These are phyloP conservation scores for Zasmidium angulare DNA, from an alignment of 2,329 filamentous ascomycete species.

Conservation along the genomic window DNA sequence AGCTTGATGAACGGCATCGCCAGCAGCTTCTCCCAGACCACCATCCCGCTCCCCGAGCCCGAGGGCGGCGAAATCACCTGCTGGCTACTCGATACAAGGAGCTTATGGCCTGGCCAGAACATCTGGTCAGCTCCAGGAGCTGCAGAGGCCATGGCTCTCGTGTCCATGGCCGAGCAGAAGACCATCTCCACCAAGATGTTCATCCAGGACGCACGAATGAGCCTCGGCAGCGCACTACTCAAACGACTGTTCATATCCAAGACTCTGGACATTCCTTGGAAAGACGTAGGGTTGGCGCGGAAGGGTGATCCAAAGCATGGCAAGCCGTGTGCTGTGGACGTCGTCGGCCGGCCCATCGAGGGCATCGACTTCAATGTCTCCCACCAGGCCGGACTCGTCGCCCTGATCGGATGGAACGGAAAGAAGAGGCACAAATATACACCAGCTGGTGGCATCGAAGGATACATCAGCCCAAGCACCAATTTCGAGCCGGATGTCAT, in stretches of 20 bases:
- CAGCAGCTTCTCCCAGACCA: slow-evolving; percentile 15
- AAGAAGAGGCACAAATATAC: slow-evolving; percentile 27
- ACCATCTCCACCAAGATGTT: slow-evolving; percentile 56
- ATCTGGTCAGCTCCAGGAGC: slow-evolving; percentile 45
- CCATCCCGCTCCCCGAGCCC: slow-evolving; percentile 10
- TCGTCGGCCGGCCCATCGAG: slow-evolving; percentile 39
- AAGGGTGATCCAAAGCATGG: slow-evolving; percentile 52
- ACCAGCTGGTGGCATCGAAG: slow-evolving; percentile 29
- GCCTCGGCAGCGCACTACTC: slow-evolving; percentile 68
- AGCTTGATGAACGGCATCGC: slow-evolving; percentile 24
- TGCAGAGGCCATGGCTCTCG: slow-evolving; percentile 41
- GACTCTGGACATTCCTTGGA: slow-evolving; percentile 61
- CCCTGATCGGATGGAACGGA: slow-evolving; percentile 57
- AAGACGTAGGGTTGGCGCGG: slow-evolving; percentile 56
- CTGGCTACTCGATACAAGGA: slow-evolving; percentile 52
- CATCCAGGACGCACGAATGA: slow-evolving; percentile 67
- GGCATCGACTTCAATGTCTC: slow-evolving; percentile 71
- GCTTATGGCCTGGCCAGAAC: slow-evolving; percentile 47
- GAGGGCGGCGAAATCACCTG: slow-evolving; percentile 38
- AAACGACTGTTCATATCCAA: slow-evolving; percentile 69
- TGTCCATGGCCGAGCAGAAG: slow-evolving; percentile 55
- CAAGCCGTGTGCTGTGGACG: slow-evolving; percentile 51
- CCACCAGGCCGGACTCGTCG: slow-evolving; percentile 75
- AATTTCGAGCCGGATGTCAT: slow-evolving; percentile 41
- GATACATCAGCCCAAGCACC: slow-evolving; percentile 25